Conservation (phyloP, 768 basidiomycete genomes). For the Psilocybe tampanensis region DNA sequence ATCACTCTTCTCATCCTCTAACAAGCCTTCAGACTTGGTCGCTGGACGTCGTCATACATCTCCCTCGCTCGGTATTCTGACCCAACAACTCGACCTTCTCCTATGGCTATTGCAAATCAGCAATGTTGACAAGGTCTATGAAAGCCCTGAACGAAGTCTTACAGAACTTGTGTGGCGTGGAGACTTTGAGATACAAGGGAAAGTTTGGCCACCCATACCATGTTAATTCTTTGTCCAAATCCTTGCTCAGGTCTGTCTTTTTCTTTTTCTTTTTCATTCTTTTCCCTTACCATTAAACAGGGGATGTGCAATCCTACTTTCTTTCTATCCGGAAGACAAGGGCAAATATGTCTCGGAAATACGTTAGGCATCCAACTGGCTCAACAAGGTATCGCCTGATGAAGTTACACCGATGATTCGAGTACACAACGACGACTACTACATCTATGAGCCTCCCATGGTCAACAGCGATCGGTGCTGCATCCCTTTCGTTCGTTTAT, state of each 20-base stretch:
- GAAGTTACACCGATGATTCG: conserved; percentile 30
- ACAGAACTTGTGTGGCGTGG: conserved; percentile 4
- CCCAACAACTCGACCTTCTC: conserved; percentile 29
- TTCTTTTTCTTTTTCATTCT: neutral
- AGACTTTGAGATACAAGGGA: neutral
- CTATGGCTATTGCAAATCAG: conserved; percentile 24
- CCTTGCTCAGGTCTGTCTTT: conserved; percentile 4
- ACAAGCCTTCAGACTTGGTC: conserved; percentile 24
- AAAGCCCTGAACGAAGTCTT: neutral
- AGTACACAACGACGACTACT: conserved; percentile 26
- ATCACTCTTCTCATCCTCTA: neutral
- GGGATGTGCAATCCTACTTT: conserved; percentile 40
- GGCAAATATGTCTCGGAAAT: conserved; percentile 21
- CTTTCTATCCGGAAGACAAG: conserved; percentile 36
- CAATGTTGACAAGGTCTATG: neutral
- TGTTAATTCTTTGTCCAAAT: conserved; percentile 4
- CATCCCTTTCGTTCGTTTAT: neutral
- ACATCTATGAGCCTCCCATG: conserved; percentile 27
- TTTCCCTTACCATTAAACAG: conserved; percentile 16
- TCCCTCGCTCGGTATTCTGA: conserved; percentile 33
- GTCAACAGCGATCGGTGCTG: neutral
- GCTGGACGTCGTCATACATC: conserved; percentile 31
- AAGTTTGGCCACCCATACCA: conserved; percentile 5
- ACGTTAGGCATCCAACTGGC: conserved; percentile 26
- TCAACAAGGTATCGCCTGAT: conserved; percentile 20